Evolutionary conservation across 306 rosid genomes (phyloP).

Genomic region (Lagenaria siceraria): DNA sequence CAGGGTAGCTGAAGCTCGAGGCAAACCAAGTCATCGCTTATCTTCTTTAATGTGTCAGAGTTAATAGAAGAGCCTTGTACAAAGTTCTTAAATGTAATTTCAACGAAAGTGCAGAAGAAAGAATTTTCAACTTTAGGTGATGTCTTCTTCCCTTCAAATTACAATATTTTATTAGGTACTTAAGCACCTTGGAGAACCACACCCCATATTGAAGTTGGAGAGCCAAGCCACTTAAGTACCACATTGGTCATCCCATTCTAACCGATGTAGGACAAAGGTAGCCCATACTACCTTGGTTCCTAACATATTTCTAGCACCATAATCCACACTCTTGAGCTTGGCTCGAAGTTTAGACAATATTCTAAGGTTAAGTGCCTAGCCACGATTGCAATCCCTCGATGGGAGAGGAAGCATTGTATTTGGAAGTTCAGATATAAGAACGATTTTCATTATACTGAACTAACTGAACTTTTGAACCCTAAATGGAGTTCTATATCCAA

Average conservation of each 20-base stretch:
- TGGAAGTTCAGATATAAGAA: not conserved
- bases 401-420: not conserved
- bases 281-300: too few species aligned
- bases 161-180: too few species aligned
- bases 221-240: too few species aligned
- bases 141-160: not conserved
- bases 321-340: not conserved
- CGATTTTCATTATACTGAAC: not conserved
- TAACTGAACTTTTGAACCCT: not conserved
- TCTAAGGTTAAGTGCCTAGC: not conserved
- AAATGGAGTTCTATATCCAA: not conserved
- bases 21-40: not conserved
- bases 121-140: not conserved
- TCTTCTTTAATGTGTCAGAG: not conserved
- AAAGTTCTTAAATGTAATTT: not conserved
- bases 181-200: too few species aligned
- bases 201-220: too few species aligned
- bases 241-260: too few species aligned
- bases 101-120: not conserved
- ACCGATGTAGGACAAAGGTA: too few species aligned
- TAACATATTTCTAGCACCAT: not conserved
- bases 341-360: not conserved
- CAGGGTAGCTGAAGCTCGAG: not conserved
- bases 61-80: not conserved
- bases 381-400: not conserved